phyloP scores from a whole-genome alignment of 2,329 filamentous ascomycete species.

The Aspergillus uvarum region DNA sequence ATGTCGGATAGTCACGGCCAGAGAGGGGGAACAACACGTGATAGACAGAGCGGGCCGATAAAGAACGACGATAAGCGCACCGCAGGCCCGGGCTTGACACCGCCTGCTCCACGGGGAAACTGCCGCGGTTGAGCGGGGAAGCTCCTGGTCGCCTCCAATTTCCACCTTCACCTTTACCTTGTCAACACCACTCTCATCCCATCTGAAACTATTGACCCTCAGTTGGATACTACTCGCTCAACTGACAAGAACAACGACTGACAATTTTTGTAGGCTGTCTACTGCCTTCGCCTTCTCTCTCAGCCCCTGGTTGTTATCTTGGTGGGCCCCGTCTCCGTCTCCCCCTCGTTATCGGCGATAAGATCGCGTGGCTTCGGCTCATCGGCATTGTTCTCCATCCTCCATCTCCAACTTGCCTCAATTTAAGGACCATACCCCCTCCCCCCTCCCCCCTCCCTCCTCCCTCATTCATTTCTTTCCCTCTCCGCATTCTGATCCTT shows the following conservation, averaged over 20 bases:
- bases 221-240: too few species aligned
- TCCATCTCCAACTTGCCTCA: not conserved
- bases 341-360: not conserved
- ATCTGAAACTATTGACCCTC: too few species aligned
- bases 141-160: too few species aligned
- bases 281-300: too few species aligned
- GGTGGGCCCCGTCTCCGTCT: not conserved
- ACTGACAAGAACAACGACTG: too few species aligned
- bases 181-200: too few species aligned
- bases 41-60: not conserved
- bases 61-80: not conserved
- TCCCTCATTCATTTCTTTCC: not conserved
- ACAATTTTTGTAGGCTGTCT: too few species aligned
- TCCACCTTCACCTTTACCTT: too few species aligned
- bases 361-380: not conserved
- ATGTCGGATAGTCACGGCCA: not conserved
- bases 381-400: not conserved
- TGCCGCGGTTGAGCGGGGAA: too few species aligned
- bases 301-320: too few species aligned
- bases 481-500: not conserved
- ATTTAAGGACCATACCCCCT: not conserved
- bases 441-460: not conserved
- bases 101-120: not conserved
- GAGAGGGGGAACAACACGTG: not conserved
- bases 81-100: not conserved